Percentiles rank a stretch among this genome's conserved stretches.
Evolutionary conservation across 1,284 basidiomycete genomes (phyloP).

Genomic region (Mycosarcoma maydis): DNA sequence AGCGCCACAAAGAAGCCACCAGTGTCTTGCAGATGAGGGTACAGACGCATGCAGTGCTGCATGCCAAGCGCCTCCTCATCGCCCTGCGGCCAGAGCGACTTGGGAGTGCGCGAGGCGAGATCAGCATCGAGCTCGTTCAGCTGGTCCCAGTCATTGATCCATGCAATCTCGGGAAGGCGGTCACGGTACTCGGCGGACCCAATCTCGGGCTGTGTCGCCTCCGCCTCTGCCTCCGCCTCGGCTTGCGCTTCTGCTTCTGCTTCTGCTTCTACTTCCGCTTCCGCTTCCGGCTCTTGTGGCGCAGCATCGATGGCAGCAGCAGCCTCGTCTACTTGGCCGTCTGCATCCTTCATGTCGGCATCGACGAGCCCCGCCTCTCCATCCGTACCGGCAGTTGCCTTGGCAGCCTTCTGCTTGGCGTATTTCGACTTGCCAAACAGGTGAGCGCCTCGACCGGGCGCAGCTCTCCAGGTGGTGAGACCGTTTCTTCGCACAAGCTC

Average conservation of each 20-base stretch:
- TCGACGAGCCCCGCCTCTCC: constrained; percentile 25
- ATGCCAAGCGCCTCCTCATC: constrained; percentile 58
- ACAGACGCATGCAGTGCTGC: constrained; percentile 68
- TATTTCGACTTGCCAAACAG: constrained; percentile 51
- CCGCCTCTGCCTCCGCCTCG: constrained; percentile 3
- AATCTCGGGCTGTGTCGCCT: constrained; percentile 28
- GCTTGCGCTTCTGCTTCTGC: too few relatives aligned
- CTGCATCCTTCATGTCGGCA: constrained; percentile 41
- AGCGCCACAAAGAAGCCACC: constrained; percentile 98
- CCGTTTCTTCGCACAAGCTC: constrained; percentile 74
- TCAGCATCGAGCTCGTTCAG: constrained; percentile 57
- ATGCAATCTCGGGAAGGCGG: constrained; percentile 56
- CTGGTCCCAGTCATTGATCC: constrained; percentile 59
- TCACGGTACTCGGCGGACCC: constrained; percentile 47
- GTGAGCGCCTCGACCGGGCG: constrained; percentile 56
- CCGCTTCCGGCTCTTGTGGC: constrained; percentile 2
- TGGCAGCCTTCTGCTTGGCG: constrained; percentile 31
- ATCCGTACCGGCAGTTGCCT: constrained; percentile 22
- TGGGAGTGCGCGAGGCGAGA: constrained; percentile 53
- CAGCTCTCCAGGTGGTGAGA: constrained; percentile 63
- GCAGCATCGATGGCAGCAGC: constrained; percentile 3
- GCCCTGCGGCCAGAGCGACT: constrained; percentile 64
- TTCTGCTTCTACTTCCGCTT: too few relatives aligned
- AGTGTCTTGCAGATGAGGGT: constrained; percentile 95
- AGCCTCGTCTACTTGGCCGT: constrained; percentile 30